Conservation (phyloP, 2,329 filamentous ascomycete genomes). For the Emmonsiellopsis sp. region DNA sequence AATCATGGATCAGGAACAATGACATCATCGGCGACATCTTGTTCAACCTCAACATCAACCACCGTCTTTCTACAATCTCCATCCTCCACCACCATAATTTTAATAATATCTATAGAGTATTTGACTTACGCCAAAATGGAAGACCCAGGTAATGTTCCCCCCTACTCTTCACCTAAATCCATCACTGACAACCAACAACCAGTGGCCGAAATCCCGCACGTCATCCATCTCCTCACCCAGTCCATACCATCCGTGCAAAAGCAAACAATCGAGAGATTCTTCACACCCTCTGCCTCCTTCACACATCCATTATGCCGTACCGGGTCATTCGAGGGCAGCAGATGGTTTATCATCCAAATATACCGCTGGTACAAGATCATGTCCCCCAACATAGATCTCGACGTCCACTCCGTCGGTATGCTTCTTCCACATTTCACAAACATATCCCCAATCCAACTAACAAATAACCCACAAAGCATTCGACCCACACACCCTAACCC, state of each 20-base stretch:
- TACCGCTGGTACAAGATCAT: conserved; percentile 81
- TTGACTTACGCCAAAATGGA: conserved; percentile 7
- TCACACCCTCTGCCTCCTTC: conserved; percentile 63
- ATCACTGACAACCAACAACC: conserved; percentile 26
- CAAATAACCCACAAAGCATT: conserved; percentile 47
- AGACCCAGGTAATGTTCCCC: conserved; percentile 14
- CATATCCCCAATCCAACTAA: neutral
- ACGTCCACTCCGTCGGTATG: conserved; percentile 53
- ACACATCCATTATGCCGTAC: conserved; percentile 71
- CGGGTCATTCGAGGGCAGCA: conserved; percentile 50
- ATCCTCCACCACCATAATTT: neutral
- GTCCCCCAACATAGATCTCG: conserved; percentile 61
- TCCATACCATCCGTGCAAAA: conserved; percentile 58
- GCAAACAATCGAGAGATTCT: conserved; percentile 60
- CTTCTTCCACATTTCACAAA: conserved; percentile 1
- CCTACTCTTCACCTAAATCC: neutral
- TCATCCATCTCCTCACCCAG: conserved; percentile 62
- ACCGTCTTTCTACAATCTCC: neutral
- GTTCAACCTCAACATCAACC: neutral
- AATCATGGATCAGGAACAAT: neutral
- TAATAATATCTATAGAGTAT: neutral
- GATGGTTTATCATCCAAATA: conserved; percentile 58
- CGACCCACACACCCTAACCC: conserved; percentile 54
- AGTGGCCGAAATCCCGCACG: conserved; percentile 51
- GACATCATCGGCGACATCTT: neutral